phyloP scores from a whole-genome alignment of 805 yeast species.

The Kazachstania kunashirensis region DNA sequence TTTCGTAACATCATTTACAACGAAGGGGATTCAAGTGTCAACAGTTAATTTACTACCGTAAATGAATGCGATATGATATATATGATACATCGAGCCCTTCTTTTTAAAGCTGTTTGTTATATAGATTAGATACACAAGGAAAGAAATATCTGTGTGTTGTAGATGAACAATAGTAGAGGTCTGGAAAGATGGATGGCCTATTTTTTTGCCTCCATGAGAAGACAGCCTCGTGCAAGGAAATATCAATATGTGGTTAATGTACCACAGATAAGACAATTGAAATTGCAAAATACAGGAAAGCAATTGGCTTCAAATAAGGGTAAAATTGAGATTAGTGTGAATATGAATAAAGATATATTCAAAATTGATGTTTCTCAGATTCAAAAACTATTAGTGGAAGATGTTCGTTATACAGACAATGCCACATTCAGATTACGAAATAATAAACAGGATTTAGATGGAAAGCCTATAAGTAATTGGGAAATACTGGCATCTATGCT shows the following conservation, averaged over 20 bases:
- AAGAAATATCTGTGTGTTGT: too few species aligned
- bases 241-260: constrained; percentile 9
- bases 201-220: constrained; percentile 6
- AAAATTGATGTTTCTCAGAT: not conserved
- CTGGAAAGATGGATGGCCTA: constrained; percentile 4
- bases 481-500: not conserved
- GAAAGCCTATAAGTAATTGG: not conserved
- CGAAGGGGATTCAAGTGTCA: too few species aligned
- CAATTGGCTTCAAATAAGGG: not conserved
- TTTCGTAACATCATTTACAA: too few species aligned
- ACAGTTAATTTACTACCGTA: too few species aligned
- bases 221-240: constrained; percentile 3
- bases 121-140: too few species aligned
- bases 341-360: not conserved
- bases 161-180: not conserved
- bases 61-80: too few species aligned
- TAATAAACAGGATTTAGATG: not conserved
- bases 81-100: too few species aligned
- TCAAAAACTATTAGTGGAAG: constrained; percentile 1
- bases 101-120: too few species aligned
- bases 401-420: not conserved
- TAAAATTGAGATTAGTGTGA: not conserved
- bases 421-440: not conserved
- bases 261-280: constrained; percentile 6
- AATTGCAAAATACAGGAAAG: not conserved